These are phyloP conservation scores for Ceratonia siliqua DNA, from an alignment of 306 rosid species.

Conservation along the genomic window DNA sequence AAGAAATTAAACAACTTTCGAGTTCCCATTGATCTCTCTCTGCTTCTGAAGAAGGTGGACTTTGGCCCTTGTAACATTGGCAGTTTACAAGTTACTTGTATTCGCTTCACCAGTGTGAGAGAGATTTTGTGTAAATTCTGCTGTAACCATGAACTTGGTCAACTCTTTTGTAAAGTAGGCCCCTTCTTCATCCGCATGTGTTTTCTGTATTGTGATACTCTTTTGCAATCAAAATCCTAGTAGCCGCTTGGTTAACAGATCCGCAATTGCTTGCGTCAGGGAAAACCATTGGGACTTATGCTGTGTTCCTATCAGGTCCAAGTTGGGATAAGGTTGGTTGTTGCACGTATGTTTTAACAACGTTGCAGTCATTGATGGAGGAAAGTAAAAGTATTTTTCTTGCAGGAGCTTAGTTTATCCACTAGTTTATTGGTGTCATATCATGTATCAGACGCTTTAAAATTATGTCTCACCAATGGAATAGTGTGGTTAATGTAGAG, in stretches of 20 bases:
- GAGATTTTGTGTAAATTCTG: constrained; percentile 24
- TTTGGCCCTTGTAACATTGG: constrained; percentile 27
- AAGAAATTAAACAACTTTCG: constrained; percentile 13
- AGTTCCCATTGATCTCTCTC: not conserved
- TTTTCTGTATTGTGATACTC: not conserved
- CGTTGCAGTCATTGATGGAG: no score
- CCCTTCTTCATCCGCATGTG: not conserved
- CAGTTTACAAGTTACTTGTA: constrained; percentile 32
- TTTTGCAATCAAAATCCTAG: not conserved
- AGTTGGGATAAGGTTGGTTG: not conserved
- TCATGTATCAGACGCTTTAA: no score
- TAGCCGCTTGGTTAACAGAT: not conserved
- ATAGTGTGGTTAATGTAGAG: no score
- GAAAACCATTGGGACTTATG: no score
- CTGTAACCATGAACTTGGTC: constrained; percentile 14
- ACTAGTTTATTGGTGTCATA: no score
- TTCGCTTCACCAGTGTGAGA: not conserved
- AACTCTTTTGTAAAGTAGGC: constrained; percentile 17
- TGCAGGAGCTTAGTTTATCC: no score
- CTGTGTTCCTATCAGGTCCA: not conserved
- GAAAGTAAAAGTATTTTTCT: no score
- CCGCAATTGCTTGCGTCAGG: not conserved
- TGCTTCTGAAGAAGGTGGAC: constrained; percentile 13
- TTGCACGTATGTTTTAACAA: no score
- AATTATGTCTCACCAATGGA: no score